Evolutionary conservation across 345 rosid species (phyloP).

Genomic region (Linum usitatissimum): DNA sequence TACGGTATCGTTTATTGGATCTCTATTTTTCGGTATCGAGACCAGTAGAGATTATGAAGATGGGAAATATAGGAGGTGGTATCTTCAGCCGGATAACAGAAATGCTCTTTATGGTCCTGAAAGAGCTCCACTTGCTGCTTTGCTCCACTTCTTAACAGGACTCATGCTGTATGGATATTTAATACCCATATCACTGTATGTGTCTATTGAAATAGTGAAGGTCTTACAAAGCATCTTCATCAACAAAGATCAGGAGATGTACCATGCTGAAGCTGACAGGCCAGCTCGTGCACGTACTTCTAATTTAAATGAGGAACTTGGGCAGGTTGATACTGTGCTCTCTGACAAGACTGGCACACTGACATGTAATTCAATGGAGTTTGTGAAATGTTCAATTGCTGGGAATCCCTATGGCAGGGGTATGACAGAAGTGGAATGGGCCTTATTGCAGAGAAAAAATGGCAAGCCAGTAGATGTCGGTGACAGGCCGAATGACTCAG

Average conservation of each 20-base stretch:
- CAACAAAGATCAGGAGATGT: conserved; percentile 74
- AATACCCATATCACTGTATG: conserved; percentile 82
- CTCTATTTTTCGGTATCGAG: conserved; percentile 47
- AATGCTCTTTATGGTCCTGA: conserved; percentile 53
- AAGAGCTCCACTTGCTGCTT: conserved; percentile 44
- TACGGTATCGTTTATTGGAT: conserved; percentile 55
- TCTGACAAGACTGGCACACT: conserved; percentile 94
- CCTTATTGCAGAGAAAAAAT: conserved; percentile 31
- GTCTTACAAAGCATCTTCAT: conserved; percentile 83
- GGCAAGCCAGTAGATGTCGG: conserved; percentile 19
- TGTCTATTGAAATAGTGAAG: conserved; percentile 81
- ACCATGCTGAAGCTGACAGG: conserved; percentile 44
- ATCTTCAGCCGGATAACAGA: conserved; percentile 54
- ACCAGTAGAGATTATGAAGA: conserved; percentile 41
- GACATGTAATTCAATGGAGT: conserved; percentile 95
- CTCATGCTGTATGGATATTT: conserved; percentile 86
- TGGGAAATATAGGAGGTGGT: conserved; percentile 58
- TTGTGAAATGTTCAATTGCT: conserved; percentile 75
- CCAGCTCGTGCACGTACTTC: conserved; percentile 83
- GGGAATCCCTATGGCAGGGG: conserved; percentile 64
- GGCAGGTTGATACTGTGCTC: conserved; percentile 69
- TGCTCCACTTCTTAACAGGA: conserved; percentile 80
- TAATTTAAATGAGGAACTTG: conserved; percentile 90
- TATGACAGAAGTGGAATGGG: conserved; percentile 73
- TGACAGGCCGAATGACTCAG: conserved; percentile 14